Evolutionary conservation across 2,329 filamentous ascomycete genomes (phyloP), one percentile per base, ranked within the genome.

Genomic region (Apiospora arundinis): DNA sequence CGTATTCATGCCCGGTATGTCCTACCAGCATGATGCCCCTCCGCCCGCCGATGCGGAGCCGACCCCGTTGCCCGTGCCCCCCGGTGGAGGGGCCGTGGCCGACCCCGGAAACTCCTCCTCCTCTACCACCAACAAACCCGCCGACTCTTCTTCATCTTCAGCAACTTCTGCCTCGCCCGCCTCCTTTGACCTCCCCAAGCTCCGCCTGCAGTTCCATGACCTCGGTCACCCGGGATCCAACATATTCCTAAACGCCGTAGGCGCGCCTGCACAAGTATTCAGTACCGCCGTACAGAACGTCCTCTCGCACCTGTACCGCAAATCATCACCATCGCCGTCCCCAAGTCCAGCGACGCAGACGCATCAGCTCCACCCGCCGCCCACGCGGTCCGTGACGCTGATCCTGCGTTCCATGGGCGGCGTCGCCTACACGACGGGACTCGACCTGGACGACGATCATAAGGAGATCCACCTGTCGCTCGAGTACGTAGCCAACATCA

Each of bases 401-500:
- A 87, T 97, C 72, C 85, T 98, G 5, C 90, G 93, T 42, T 86
- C 90, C 74, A 95, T 97, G 89, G 85, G 84, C 67, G 95, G 95
- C 68, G 93, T 98, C 5, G 95, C 95, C 25, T 97, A 98, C 84
- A 98, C 95, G 1, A 94, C 90, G 0, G 93, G 94, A 74, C 89
- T 85, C 12, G 92, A 95, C 49, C 87, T 97, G 14, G 95, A 97
- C 82, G 76, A 86, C 73, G 93, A 96, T 78, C 94, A 97, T 85
- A 98, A 98, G 79, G 95, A 97, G 80, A 96, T 98, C 74, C 94
- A 98, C 82, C 87, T 98, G 81, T 95, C 91, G 21, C 89, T 95
- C 1, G 83, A 87, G 66, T 97, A 98, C 84, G 90, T 97, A 75
- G 78, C 83, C 60, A 76, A 79, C 65, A 84, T 90, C 74, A 70